Base-by-base conservation (phyloP, 768 basidiomycete species). In the Trametes sanguinea region DNA sequence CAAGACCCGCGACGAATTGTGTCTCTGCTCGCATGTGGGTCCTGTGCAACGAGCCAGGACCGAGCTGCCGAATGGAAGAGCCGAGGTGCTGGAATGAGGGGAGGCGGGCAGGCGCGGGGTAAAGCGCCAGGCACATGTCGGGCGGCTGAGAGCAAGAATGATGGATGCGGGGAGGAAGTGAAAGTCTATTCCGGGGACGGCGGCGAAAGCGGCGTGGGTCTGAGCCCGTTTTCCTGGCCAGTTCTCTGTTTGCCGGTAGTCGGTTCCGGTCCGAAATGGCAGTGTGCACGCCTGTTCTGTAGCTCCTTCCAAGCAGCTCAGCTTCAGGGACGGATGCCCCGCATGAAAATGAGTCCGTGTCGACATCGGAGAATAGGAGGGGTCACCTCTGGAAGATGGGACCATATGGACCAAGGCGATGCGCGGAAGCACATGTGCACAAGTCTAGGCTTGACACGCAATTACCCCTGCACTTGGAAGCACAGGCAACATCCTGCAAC, bases 91-190 rank as follows among this genome's bases (percentile, higher is more conserved):
- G 22, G 22, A 22, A 22, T 22, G 22, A 22, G 22, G 22, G 22
- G 22, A 22, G 22, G 22, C 22, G 22, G 22, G 22, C 22, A 22
- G 22, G 22, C 22, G 22, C 37, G 39, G 39, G 6, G 51, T 3
- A 43, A 17, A 10, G 32, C 22, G 55, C 54, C 54, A 56, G 54
- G 54, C 44, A 56, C 54, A 22, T 22, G 22, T 22, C 22, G 22
- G 22, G 22, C 22, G 22, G 22, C 22, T 22, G 22, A 22, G 22
- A 22, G 22, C 22, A 22, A 22, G 22, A 22, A 22, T 22, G 22
- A 22, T 22, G 22, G 22, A 22, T 22, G 22, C 22, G 22, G 22
- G 29, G 47, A 7, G 22, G 29, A 11, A 14, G 47, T 27, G 29
- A 32, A 14, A 50, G 42, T 8, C 42, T 43, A 43, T 43, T 43